Base-by-base conservation (phyloP, 1,284 basidiomycete species). In the Malassezia nana region DNA sequence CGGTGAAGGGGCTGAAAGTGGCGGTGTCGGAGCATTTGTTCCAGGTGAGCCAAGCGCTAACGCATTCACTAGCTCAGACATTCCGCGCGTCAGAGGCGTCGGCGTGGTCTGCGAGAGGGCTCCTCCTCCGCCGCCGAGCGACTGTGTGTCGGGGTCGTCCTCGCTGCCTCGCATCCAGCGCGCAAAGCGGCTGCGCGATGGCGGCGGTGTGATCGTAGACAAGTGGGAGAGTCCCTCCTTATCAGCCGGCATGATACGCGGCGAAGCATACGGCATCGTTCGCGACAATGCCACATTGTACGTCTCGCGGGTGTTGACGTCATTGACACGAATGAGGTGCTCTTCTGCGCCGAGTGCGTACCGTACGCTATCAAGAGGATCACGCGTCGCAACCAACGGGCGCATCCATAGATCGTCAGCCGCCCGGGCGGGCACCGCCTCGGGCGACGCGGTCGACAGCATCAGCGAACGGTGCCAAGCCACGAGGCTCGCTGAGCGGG, bases 261-360 rank as follows among this genome's bases (percentile, higher is more conserved):
- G 67, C 32, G 67, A 70, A 4, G 66, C 67, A 42, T 68, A 70
- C 2, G 67, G 67, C 20, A 60, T 57, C 3, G 61, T 67, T 33
- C 65, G 50, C 25, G 66, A 68, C 46, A 70, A 63, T 47, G 63
- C 67, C 38, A 70, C 61, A 33, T 68, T 66, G 53, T 68, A 70
- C 24, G 63, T 64, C 51, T 70, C 66, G 35, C 56, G 50, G 35
- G 65, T 61, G 1, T 60, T 62, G 46, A 55, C 55, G 51, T 67
- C 65, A 38, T 63, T 67, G 44, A 67, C 65, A 28, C 65, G 63
- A 26, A 67, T 67, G 46, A 64, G 59, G 51, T 67, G 65, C 56
- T 67, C 62, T 25, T 67, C 65, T 35, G 60, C 62, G 48, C 59
- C 65, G 31, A 67, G 62, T 15, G 65, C 65, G 8, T 60, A 45